A percentile compares a stretch with the other conserved stretches of the same genome.
Evolutionary conservation across 2,329 filamentous ascomycete species (phyloP).

Genomic region (Akanthomyces muscarius): DNA sequence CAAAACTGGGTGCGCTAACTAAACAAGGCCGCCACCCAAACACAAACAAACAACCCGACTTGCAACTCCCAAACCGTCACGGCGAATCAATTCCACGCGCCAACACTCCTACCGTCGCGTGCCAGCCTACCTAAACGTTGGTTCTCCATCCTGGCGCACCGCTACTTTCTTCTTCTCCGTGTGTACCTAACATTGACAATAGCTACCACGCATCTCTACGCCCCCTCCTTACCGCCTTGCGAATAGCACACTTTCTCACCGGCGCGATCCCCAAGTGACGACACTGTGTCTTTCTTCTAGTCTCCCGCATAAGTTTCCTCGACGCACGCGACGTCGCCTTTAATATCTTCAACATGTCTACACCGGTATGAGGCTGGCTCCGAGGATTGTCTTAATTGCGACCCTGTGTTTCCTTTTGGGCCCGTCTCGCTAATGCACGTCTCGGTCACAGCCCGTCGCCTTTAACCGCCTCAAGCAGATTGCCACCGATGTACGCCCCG

Average conservation of each 20-base stretch:
- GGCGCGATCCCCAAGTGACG: background rate
- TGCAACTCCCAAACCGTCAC: background rate
- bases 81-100: constrained; percentile 8
- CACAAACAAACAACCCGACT: constrained; percentile 8
- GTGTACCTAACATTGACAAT: background rate
- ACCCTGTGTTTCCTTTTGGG: background rate
- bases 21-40: constrained; percentile 8
- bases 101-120: background rate
- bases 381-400: background rate
- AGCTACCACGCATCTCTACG: background rate
- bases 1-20: background rate
- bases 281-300: background rate
- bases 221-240: background rate
- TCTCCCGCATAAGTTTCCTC: background rate
- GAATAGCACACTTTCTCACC: background rate
- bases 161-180: background rate
- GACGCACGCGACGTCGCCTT: constrained; percentile 1
- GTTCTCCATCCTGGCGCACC: background rate
- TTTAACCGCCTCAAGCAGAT: constrained; percentile 79
- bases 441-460: constrained; percentile 62
- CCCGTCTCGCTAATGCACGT: constrained; percentile 22
- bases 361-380: constrained; percentile 29
- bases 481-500: constrained; percentile 65
- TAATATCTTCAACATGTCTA: constrained; percentile 31
- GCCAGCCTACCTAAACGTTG: background rate